A percentile compares a stretch with the other conserved stretches of the same genome.
These are phyloP conservation scores for Mucor circinelloides DNA, from an alignment of 371 early-diverging fungal species.

Conservation along the genomic window DNA sequence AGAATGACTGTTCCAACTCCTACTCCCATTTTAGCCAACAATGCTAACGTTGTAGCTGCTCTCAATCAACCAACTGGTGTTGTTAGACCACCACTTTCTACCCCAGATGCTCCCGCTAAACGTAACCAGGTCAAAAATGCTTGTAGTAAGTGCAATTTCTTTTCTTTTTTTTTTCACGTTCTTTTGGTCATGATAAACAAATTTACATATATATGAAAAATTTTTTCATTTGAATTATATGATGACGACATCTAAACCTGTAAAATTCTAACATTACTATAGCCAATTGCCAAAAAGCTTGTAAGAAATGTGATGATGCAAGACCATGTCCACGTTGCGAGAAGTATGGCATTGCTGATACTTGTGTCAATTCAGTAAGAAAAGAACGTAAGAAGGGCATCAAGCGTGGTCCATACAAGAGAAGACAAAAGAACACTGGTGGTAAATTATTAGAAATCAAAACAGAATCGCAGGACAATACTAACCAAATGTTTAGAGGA, in stretches of 20 bases:
- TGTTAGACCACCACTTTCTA: neutral
- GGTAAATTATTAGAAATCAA: neutral
- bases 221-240: slow-evolving; percentile 5
- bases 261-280: slow-evolving; percentile 4
- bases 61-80: slow-evolving; percentile 1
- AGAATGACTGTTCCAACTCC: slow-evolving; percentile 22
- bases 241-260: slow-evolving; percentile 15
- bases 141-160: slow-evolving; percentile 44
- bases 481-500: neutral
- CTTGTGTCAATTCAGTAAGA: slow-evolving; percentile 81
- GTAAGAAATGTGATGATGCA: slow-evolving; percentile 91
- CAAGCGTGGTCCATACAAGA: slow-evolving; percentile 85
- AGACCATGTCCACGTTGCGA: slow-evolving; percentile 88
- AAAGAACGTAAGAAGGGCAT: slow-evolving; percentile 86
- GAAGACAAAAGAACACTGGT: slow-evolving; percentile 41
- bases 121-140: slow-evolving; percentile 56
- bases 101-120: slow-evolving; percentile 19
- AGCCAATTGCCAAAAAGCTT: slow-evolving; percentile 91
- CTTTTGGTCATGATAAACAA: neutral
- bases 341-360: slow-evolving; percentile 70
- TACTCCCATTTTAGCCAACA: slow-evolving; percentile 13
- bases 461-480: neutral
- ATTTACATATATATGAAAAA: slow-evolving; percentile 1
- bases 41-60: slow-evolving; percentile 12
- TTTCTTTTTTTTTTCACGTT: neutral